Conservation (phyloP, 257 asterid species). For the Solanum lignicaule region DNA sequence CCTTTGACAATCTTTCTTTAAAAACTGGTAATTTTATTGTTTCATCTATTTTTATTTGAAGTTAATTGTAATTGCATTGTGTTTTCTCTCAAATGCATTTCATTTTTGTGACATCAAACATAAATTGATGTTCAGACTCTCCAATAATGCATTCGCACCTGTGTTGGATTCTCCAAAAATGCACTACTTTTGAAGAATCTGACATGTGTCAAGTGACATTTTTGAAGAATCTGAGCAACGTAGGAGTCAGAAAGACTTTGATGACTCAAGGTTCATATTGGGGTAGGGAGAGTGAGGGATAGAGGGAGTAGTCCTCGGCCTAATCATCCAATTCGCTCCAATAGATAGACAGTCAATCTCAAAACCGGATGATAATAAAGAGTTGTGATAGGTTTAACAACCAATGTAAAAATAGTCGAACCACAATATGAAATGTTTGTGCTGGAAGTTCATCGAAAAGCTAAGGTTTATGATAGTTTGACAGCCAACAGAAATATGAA, state of each 20-base stretch:
- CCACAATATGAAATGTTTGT: not conserved
- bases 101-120: not conserved
- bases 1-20: slow-evolving; percentile 37
- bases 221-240: not conserved
- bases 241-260: not conserved
- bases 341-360: too few species aligned
- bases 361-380: too few species aligned
- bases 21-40: slow-evolving; percentile 33
- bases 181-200: not conserved
- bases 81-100: too few species aligned
- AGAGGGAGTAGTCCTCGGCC: too few species aligned
- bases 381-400: not conserved
- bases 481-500: not conserved
- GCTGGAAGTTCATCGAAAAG: not conserved
- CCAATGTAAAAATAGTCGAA: not conserved
- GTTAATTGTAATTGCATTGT: not conserved
- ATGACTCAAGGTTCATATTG: not conserved
- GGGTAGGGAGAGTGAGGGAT: too few species aligned
- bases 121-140: not conserved
- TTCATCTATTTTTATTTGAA: not conserved
- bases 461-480: not conserved
- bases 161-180: not conserved
- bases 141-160: not conserved
- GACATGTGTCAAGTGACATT: not conserved
- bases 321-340: too few species aligned